Conservation (phyloP, 768 basidiomycete species). For the Calocybe gangraenosa region DNA sequence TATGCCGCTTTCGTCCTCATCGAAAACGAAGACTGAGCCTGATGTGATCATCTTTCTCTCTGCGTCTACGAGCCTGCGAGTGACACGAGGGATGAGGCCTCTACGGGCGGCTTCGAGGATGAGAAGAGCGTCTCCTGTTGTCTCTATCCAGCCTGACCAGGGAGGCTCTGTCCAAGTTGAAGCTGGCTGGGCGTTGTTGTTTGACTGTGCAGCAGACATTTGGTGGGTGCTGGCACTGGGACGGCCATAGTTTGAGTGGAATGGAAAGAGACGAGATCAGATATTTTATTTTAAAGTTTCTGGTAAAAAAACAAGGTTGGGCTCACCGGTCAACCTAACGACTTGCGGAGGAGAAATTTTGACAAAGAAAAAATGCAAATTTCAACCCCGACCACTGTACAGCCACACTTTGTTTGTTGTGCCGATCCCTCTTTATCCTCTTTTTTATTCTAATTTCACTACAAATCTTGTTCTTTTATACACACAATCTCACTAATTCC, state of each 20-base stretch:
- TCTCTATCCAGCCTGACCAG: slow-evolving; percentile 93
- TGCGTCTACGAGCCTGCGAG: slow-evolving; percentile 85
- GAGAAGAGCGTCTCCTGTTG: slow-evolving; percentile 92
- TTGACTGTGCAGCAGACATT: slow-evolving; percentile 35
- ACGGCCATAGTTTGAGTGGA: slow-evolving; percentile 21
- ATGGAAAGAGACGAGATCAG: slow-evolving; percentile 22
- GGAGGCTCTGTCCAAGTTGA: slow-evolving; percentile 81
- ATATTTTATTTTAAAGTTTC: slow-evolving; percentile 56
- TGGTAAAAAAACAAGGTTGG: slow-evolving; percentile 57
- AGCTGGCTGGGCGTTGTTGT: slow-evolving; percentile 29
- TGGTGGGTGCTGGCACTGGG: slow-evolving; percentile 20
- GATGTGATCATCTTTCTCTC: slow-evolving; percentile 92
- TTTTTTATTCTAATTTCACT: slow-evolving; percentile 3
- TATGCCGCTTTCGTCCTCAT: slow-evolving; percentile 96
- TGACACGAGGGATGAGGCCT: slow-evolving; percentile 89
- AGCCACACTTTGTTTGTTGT: slow-evolving; percentile 28
- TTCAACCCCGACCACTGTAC: slow-evolving; percentile 34
- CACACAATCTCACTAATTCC: too few species aligned
- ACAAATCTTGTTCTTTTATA: too few species aligned
- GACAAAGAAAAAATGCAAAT: slow-evolving; percentile 31
- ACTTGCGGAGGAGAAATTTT: slow-evolving; percentile 60
- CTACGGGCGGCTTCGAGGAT: slow-evolving; percentile 92
- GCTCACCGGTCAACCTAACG: slow-evolving; percentile 62
- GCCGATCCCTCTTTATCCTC: slow-evolving; percentile 11
- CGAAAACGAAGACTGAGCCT: slow-evolving; percentile 95